These are phyloP conservation scores for Coniferiporia sulphurascens DNA, from an alignment of 1,284 basidiomycete genomes.

Conservation along the genomic window DNA sequence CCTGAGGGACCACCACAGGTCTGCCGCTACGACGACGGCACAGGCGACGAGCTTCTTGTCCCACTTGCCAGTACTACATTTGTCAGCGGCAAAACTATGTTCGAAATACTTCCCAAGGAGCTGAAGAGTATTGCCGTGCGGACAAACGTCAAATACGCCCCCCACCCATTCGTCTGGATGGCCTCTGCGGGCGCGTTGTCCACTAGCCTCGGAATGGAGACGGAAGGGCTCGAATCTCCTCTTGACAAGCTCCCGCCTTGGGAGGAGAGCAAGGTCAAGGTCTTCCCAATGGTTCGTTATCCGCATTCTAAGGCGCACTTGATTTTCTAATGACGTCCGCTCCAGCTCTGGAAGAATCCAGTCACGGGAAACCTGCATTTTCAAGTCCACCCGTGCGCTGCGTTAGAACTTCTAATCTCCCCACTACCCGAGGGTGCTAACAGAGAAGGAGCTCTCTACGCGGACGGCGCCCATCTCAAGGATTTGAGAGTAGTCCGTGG, in stretches of 20 bases:
- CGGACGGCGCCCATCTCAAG: constrained; percentile 67
- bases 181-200: constrained; percentile 63
- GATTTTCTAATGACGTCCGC: not conserved
- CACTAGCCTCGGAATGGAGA: constrained; percentile 76
- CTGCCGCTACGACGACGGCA: constrained; percentile 85
- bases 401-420: constrained; percentile 50
- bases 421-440: constrained; percentile 53
- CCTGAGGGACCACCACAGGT: constrained; percentile 67
- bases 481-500: constrained; percentile 70
- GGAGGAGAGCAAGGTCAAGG: constrained; percentile 69
- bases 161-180: constrained; percentile 87
- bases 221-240: constrained; percentile 65
- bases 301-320: not conserved
- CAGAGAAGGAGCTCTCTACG: constrained; percentile 57
- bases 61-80: constrained; percentile 87
- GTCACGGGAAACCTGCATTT: constrained; percentile 71
- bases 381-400: constrained; percentile 72
- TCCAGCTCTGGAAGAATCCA: constrained; percentile 81
- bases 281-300: constrained; percentile 53
- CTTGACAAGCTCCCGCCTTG: constrained; percentile 65
- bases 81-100: constrained; percentile 79
- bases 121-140: constrained; percentile 84
- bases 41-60: constrained; percentile 76
- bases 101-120: constrained; percentile 70
- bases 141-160: constrained; percentile 62